Evolutionary conservation across 2,329 filamentous ascomycete genomes (phyloP).

Genomic region (Byssothecium circinans): DNA sequence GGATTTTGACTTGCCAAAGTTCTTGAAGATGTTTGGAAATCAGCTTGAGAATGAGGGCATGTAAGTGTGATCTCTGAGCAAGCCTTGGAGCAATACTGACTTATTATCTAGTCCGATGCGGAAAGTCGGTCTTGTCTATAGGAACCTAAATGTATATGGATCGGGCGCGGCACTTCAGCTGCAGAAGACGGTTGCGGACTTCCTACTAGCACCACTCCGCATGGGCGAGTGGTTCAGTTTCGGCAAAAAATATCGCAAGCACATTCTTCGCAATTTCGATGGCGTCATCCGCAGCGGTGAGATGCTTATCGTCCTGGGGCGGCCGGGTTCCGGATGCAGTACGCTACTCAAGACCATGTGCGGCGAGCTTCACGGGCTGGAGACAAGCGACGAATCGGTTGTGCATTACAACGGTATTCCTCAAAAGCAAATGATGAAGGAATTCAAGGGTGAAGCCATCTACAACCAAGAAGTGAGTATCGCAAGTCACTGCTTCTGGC

Average conservation of each 20-base stretch:
- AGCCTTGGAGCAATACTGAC: neutral
- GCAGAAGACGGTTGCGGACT: slow-evolving; percentile 66
- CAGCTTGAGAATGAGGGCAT: slow-evolving; percentile 60
- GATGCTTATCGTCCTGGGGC: slow-evolving; percentile 50
- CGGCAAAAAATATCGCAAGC: slow-evolving; percentile 53
- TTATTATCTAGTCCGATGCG: slow-evolving; percentile 41
- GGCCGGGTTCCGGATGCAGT: slow-evolving; percentile 62
- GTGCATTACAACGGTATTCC: slow-evolving; percentile 64
- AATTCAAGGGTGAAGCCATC: slow-evolving; percentile 51
- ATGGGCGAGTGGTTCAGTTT: slow-evolving; percentile 58
- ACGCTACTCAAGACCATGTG: slow-evolving; percentile 65
- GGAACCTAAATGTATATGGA: slow-evolving; percentile 67
- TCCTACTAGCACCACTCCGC: slow-evolving; percentile 61
- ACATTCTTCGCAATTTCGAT: slow-evolving; percentile 58
- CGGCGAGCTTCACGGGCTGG: slow-evolving; percentile 62
- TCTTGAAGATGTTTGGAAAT: slow-evolving; percentile 53
- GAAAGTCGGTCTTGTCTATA: slow-evolving; percentile 64
- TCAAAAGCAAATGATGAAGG: slow-evolving; percentile 47
- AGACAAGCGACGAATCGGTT: slow-evolving; percentile 52
- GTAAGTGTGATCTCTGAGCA: neutral
- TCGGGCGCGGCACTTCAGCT: slow-evolving; percentile 68
- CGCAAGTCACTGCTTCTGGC: too few relatives aligned
- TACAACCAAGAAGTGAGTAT: slow-evolving; percentile 47
- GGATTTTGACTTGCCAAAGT: slow-evolving; percentile 59
- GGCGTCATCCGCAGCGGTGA: slow-evolving; percentile 56